These are phyloP conservation scores for Colletotrichum liaoningense DNA, from an alignment of 2,329 filamentous ascomycete species.

Conservation along the genomic window DNA sequence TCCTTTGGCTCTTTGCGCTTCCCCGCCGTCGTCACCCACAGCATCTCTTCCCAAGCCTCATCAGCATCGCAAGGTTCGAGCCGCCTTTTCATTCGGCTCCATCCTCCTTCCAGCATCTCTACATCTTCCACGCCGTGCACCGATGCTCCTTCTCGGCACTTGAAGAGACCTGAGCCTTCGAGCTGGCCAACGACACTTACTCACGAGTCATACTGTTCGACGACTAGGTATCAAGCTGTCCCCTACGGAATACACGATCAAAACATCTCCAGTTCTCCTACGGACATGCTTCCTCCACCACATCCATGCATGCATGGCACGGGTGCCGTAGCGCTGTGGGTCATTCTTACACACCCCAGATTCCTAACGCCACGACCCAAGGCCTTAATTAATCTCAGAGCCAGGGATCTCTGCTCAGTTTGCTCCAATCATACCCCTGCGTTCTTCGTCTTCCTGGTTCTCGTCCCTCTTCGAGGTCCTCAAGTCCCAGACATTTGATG, in stretches of 20 bases:
- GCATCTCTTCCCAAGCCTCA: not conserved
- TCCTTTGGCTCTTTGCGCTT: not conserved
- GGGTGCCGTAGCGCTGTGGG: not conserved
- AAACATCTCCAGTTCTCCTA: not conserved
- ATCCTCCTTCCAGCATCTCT: not conserved
- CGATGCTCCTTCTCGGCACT: not conserved
- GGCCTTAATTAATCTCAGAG: conserved; percentile 25
- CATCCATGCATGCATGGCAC: not conserved
- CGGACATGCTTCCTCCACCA: not conserved
- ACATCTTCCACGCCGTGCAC: not conserved
- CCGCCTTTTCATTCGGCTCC: not conserved
- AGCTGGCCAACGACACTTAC: not conserved
- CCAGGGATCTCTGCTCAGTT: conserved; percentile 11
- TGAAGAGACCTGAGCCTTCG: not conserved
- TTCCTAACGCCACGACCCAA: conserved; percentile 29
- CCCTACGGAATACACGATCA: not conserved
- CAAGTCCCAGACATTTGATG: not conserved
- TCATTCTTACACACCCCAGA: conserved; percentile 26
- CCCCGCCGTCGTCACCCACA: not conserved
- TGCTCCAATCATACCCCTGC: conserved; percentile 19
- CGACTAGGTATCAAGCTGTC: not conserved
- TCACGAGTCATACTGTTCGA: not conserved
- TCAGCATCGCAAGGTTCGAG: not conserved
- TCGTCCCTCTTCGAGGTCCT: conserved; percentile 10
- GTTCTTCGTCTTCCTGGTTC: not conserved